These are phyloP conservation scores for Lactarius quietus DNA, from an alignment of 768 basidiomycete genomes.

Conservation along the genomic window DNA sequence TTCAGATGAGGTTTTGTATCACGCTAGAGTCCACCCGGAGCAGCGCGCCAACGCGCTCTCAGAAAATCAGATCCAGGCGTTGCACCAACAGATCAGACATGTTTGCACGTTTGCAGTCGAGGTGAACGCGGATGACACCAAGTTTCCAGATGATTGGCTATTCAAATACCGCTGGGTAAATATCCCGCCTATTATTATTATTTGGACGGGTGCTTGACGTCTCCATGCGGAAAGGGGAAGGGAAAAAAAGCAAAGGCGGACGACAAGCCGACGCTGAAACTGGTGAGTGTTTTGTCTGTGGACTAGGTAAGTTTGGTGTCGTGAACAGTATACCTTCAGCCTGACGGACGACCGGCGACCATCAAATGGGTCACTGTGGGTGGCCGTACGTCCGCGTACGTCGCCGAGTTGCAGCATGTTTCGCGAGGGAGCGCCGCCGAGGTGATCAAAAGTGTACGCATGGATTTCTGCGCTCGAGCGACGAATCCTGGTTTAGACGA, in stretches of 20 bases:
- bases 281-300: conserved; percentile 37
- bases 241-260: conserved; percentile 47
- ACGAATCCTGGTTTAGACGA: neutral
- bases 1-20: conserved; percentile 69
- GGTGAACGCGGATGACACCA: conserved; percentile 63
- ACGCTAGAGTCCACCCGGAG: conserved; percentile 70
- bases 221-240: conserved; percentile 44
- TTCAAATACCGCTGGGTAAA: conserved; percentile 67
- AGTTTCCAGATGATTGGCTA: conserved; percentile 66
- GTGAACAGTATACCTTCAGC: conserved; percentile 38
- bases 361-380: conserved; percentile 74
- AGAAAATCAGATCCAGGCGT: conserved; percentile 42
- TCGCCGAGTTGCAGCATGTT: conserved; percentile 55
- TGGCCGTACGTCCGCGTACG: conserved; percentile 72
- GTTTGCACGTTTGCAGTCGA: conserved; percentile 61
- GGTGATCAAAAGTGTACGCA: neutral
- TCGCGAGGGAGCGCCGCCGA: neutral
- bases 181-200: neutral
- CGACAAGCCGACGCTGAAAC: conserved; percentile 33
- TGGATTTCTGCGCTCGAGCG: neutral
- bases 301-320: neutral
- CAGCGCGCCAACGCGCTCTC: conserved; percentile 56
- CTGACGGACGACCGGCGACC: conserved; percentile 64
- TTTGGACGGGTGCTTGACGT: conserved; percentile 3
- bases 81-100: conserved; percentile 51